Percentiles rank a stretch among this genome's conserved stretches.
Evolutionary conservation across 306 rosid species (phyloP).

Genomic region (Medicago truncatula): MtrunA17r5.0-ANR NC_053049.1:10273501-10274000

Average conservation of each 20-base stretch:
- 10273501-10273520: no score
- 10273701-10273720: neutral
- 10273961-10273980: constrained; percentile 26
- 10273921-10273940: neutral
- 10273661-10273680: no score
- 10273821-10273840: constrained; percentile 16
- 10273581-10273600: neutral
- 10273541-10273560: neutral
- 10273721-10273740: neutral
- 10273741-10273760: constrained; percentile 41
- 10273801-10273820: neutral
- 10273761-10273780: neutral
- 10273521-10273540: neutral
- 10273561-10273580: neutral
- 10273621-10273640: neutral
- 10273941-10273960: constrained; percentile 4
- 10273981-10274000: neutral
- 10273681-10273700: neutral
- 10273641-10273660: no score
- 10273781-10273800: neutral
- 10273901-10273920: no score
- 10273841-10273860: neutral
- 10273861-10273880: neutral
- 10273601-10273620: neutral
- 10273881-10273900: neutral